These are phyloP conservation scores for Hanseniaspora guilliermondii DNA, from an alignment of 805 yeast species.

Conservation along the genomic window DNA sequence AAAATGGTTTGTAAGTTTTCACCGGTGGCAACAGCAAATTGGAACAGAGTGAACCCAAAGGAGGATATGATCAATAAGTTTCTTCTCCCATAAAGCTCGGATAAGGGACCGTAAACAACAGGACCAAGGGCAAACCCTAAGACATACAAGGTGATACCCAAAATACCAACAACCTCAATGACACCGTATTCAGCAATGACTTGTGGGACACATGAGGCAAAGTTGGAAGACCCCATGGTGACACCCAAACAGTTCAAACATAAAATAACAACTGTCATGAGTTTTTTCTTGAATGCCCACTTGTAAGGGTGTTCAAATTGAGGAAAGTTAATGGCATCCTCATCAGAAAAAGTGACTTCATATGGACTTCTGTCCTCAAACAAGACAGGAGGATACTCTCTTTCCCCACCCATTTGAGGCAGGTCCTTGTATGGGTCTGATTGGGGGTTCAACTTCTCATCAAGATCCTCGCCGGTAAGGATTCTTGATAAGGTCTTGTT, in stretches of 20 bases:
- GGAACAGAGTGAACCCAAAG: conserved; percentile 46
- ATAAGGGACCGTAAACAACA: conserved; percentile 74
- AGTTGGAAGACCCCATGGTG: conserved; percentile 76
- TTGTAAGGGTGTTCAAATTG: conserved; percentile 52
- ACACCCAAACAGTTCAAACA: conserved; percentile 41
- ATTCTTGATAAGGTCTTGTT: conserved; percentile 32
- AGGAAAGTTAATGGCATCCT: conserved; percentile 69
- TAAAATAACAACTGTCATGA: conserved; percentile 32
- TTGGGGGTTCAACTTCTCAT: conserved; percentile 23
- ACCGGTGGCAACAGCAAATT: conserved; percentile 67
- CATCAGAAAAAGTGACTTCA: conserved; percentile 41
- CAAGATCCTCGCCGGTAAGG: conserved; percentile 30
- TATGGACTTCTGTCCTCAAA: conserved; percentile 41
- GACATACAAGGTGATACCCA: conserved; percentile 73
- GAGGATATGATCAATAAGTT: conserved; percentile 44
- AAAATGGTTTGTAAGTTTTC: conserved; percentile 65
- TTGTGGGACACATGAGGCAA: conserved; percentile 46
- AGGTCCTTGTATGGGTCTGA: conserved; percentile 26
- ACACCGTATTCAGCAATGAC: conserved; percentile 45
- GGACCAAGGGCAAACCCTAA: conserved; percentile 92
- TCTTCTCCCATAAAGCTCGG: conserved; percentile 68
- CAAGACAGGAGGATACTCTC: conserved; percentile 49
- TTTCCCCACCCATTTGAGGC: conserved; percentile 56
- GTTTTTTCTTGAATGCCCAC: conserved; percentile 46
- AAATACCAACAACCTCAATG: conserved; percentile 53